Conservation (phyloP, 306 rosid genomes). For the Senna siamea region DNA sequence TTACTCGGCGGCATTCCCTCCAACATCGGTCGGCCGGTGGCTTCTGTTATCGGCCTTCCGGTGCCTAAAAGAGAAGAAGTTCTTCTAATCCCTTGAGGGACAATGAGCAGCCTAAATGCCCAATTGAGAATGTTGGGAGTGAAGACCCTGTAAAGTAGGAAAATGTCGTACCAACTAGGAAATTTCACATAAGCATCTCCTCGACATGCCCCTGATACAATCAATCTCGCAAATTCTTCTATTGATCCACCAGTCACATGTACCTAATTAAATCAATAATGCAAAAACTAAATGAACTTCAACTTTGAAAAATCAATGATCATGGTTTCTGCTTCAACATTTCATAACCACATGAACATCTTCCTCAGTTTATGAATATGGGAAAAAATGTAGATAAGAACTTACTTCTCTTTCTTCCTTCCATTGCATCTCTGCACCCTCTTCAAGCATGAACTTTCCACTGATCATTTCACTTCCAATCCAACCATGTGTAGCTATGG, state of each 20-base stretch:
- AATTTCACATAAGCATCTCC: slow-evolving; percentile 72
- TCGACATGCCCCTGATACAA: slow-evolving; percentile 75
- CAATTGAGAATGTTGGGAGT: slow-evolving; percentile 73
- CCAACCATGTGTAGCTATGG: slow-evolving; percentile 90
- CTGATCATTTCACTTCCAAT: slow-evolving; percentile 77
- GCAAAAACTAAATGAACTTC: too few relatives aligned
- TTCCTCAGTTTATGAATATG: too few relatives aligned
- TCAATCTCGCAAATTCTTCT: slow-evolving; percentile 78
- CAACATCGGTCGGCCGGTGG: slow-evolving; percentile 34
- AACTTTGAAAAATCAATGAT: too few relatives aligned
- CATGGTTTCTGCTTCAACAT: too few relatives aligned
- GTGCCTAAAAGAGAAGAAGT: slow-evolving; percentile 68
- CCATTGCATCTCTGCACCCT: slow-evolving; percentile 90
- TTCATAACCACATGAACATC: too few relatives aligned
- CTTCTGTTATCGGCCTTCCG: slow-evolving; percentile 52
- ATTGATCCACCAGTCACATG: slow-evolving; percentile 61
- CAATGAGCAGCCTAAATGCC: slow-evolving; percentile 65
- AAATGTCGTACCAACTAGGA: slow-evolving; percentile 86
- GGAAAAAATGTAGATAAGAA: too few relatives aligned
- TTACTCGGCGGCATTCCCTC: slow-evolving; percentile 53
- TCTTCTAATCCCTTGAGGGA: slow-evolving; percentile 51
- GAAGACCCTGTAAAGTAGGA: slow-evolving; percentile 68
- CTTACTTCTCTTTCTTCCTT: slow-evolving; percentile 88
- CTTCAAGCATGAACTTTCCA: slow-evolving; percentile 88
- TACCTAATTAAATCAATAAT: slow-evolving; percentile 44